A percentile compares a stretch with the other conserved stretches of the same genome.
phyloP scores from a whole-genome alignment of 2,329 filamentous ascomycete species.

The Dactylellina leptospora region DNA sequence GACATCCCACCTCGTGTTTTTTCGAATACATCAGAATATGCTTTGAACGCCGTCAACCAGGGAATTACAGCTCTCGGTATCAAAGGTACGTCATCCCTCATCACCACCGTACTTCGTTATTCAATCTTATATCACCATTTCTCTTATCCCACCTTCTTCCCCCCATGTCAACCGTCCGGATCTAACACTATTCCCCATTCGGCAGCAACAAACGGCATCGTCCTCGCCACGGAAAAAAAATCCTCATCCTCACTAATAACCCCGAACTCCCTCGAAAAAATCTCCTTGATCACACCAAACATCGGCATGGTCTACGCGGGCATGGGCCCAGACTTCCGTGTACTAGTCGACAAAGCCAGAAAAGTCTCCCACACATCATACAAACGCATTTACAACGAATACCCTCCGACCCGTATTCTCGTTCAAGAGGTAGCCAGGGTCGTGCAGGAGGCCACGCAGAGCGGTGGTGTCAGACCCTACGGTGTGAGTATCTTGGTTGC shows the following conservation, averaged over 20 bases:
- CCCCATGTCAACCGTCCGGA: slow-evolving; percentile 19
- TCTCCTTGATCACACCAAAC: slow-evolving; percentile 97
- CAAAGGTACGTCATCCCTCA: slow-evolving; percentile 74
- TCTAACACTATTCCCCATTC: slow-evolving; percentile 53
- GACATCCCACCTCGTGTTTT: slow-evolving; percentile 7
- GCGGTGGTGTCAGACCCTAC: slow-evolving; percentile 94
- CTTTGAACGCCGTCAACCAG: slow-evolving; percentile 98
- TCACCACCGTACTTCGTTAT: neutral
- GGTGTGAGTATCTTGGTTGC: slow-evolving; percentile 95
- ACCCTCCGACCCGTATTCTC: slow-evolving; percentile 98
- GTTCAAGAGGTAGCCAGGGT: slow-evolving; percentile 97
- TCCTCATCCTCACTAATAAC: slow-evolving; percentile 97
- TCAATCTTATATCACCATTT: neutral
- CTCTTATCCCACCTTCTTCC: slow-evolving; percentile 9
- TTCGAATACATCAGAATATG: slow-evolving; percentile 78
- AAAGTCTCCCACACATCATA: slow-evolving; percentile 98
- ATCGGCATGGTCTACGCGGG: slow-evolving; percentile 99
- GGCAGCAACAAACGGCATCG: slow-evolving; percentile 95
- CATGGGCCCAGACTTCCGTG: slow-evolving; percentile 98
- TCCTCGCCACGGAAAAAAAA: slow-evolving; percentile 99
- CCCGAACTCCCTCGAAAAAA: slow-evolving; percentile 91
- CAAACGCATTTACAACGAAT: slow-evolving; percentile 99
- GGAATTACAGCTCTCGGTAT: slow-evolving; percentile 98
- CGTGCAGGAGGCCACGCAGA: slow-evolving; percentile 99
- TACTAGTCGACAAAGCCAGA: slow-evolving; percentile 95